phyloP scores from a whole-genome alignment of 345 rosid genomes.

The Limnanthes douglasii region DNA sequence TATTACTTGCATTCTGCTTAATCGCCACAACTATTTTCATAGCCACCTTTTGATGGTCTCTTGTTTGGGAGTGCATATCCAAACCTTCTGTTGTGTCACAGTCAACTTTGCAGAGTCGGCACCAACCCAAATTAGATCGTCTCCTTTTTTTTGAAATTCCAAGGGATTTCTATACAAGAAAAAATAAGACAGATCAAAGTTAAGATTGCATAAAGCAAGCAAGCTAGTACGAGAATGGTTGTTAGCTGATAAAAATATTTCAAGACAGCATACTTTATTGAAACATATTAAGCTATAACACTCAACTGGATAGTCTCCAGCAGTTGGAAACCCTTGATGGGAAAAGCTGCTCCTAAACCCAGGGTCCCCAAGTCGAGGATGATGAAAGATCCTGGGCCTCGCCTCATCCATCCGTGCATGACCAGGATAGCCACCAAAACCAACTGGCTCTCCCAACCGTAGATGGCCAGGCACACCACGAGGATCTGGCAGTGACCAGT shows the following conservation, averaged over 20 bases:
- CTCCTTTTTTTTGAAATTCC: conserved; percentile 43
- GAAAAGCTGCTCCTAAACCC: conserved; percentile 48
- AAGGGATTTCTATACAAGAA: conserved; percentile 16
- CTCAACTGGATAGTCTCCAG: conserved; percentile 48
- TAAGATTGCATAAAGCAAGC: neutral
- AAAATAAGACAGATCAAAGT: neutral
- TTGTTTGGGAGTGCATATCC: conserved; percentile 57
- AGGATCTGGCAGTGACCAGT: conserved; percentile 26
- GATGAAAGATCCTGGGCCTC: conserved; percentile 23
- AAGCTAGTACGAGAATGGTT: neutral
- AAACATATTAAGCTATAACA: neutral
- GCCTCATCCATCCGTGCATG: conserved; percentile 28
- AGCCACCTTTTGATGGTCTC: conserved; percentile 61
- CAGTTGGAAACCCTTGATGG: conserved; percentile 20
- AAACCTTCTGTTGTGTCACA: conserved; percentile 64
- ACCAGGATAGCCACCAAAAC: conserved; percentile 23
- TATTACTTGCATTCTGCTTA: conserved; percentile 62
- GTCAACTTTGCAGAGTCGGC: conserved; percentile 67
- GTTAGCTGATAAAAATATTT: neutral
- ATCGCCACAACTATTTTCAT: conserved; percentile 48
- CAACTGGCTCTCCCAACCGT: conserved; percentile 14
- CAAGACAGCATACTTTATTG: neutral
- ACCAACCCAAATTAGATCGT: conserved; percentile 48
- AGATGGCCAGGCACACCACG: conserved; percentile 14
- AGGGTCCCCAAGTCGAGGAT: conserved; percentile 35